A percentile compares a stretch with the other conserved stretches of the same genome.
These are phyloP conservation scores for Angophora floribunda DNA, from an alignment of 345 rosid genomes.

Conservation along the genomic window DNA sequence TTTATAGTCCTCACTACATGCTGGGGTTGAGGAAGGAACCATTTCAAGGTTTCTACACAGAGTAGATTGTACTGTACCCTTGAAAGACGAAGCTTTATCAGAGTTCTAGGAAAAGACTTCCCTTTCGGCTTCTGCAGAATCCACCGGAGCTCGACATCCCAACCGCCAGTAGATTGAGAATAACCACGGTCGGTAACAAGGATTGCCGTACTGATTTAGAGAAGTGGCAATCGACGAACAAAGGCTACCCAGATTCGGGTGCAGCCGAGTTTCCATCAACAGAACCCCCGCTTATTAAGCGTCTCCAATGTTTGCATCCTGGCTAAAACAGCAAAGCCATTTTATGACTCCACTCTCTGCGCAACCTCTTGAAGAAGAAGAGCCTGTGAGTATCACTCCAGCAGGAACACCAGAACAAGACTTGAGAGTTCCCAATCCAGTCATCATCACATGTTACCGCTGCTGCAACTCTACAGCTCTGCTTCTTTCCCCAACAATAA, in stretches of 20 bases:
- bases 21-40: not conserved
- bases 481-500: rapidly evolving
- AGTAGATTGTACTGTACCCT: not conserved
- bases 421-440: not conserved
- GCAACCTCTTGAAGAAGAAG: no score
- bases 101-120: not conserved
- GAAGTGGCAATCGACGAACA: not conserved
- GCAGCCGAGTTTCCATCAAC: not conserved
- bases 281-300: not conserved
- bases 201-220: not conserved
- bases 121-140: not conserved
- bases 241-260: not conserved
- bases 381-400: no score
- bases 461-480: not conserved
- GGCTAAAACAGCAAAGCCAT: not conserved
- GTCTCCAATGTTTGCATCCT: not conserved
- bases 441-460: not conserved
- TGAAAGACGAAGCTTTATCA: not conserved
- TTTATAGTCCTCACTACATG: not conserved
- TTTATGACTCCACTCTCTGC: not conserved
- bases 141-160: not conserved
- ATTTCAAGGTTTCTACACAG: not conserved
- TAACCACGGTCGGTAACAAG: not conserved
- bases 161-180: rapidly evolving
- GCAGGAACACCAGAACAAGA: not conserved